Base-by-base conservation (phyloP, 2,329 filamentous ascomycete genomes). In the Hortaea sp. region DNA sequence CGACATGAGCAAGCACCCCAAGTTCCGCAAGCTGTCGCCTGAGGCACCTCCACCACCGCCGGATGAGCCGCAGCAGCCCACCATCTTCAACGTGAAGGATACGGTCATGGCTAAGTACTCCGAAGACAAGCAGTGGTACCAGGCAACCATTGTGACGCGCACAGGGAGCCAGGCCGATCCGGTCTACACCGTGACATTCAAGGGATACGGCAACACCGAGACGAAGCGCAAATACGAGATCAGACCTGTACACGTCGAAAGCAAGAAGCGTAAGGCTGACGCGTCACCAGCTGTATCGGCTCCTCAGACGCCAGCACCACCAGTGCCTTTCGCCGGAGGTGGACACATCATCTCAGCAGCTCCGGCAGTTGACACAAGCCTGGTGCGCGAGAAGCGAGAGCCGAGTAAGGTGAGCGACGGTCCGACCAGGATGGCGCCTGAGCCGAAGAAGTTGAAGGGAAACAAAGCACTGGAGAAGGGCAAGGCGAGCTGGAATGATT, bases 401-500 rank as follows among this genome's bases (percentile, higher is more conserved):
- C 75, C 77, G 41, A 78, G 76, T 54, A 83, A 85, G 60, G 73
- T 73, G 50, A 70, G 72, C 66, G 75, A 82, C 64, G 75, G 75
- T 6, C 70, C 77, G 7, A 59, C 57, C 4, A 59, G 63, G 32
- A 57, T 58, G 54, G 51, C 58, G 31, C 65, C 71, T 30, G 71
- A 78, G 52, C 78, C 80, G 34, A 92, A 90, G 65, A 81, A 81
- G 66, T 78, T 90, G 48, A 95, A 94, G 70, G 90, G 90, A 58
- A 92, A 83, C 51, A 92, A 89, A 65, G 87, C 94, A 63, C 76
- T 97, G 27, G 90, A 97, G 70, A 85, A 82, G 52, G 84, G 85
- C 61, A 94, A 95, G 73, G 85, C 71, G 61, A 95, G 92, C 63
- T 98, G 92, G 92, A 85, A 95, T 63, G 86, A 94, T 53, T 98